These are phyloP conservation scores for Kalanchoe fedtschenkoi DNA, from an alignment of 164 flowering plant species.

Conservation along the genomic window DNA sequence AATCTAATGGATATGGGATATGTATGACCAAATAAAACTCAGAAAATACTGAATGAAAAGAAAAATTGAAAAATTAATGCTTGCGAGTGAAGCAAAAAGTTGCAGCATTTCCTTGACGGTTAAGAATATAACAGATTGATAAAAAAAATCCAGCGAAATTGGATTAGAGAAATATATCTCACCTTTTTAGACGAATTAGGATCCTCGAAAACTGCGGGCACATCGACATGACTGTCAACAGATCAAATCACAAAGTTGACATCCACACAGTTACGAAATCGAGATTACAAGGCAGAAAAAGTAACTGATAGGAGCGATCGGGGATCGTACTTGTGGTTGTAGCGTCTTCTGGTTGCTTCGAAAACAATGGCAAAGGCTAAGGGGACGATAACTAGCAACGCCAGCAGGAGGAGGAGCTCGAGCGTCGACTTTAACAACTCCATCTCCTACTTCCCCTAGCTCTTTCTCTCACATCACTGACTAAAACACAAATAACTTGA, in stretches of 20 bases:
- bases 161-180: not conserved
- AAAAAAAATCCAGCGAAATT: no score
- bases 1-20: no score
- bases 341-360: constrained; percentile 40
- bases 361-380: constrained; percentile 26
- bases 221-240: not conserved
- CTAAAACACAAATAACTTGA: no score
- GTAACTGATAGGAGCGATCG: not conserved
- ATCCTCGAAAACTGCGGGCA: not conserved
- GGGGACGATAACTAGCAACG: constrained; percentile 18
- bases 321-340: constrained; percentile 30
- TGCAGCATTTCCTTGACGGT: no score
- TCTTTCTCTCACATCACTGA: not conserved
- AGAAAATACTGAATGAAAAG: no score
- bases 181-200: constrained; percentile 5
- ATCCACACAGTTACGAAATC: not conserved
- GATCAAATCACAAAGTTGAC: not conserved
- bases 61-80: no score
- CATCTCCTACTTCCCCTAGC: no score
- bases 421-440: constrained; percentile 27
- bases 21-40: no score
- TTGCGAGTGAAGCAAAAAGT: no score
- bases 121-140: no score
- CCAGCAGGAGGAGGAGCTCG: constrained; percentile 18
- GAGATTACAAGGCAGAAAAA: not conserved